Conservation (phyloP, 257 asterid species). For the Ilex aquifolium region DNA sequence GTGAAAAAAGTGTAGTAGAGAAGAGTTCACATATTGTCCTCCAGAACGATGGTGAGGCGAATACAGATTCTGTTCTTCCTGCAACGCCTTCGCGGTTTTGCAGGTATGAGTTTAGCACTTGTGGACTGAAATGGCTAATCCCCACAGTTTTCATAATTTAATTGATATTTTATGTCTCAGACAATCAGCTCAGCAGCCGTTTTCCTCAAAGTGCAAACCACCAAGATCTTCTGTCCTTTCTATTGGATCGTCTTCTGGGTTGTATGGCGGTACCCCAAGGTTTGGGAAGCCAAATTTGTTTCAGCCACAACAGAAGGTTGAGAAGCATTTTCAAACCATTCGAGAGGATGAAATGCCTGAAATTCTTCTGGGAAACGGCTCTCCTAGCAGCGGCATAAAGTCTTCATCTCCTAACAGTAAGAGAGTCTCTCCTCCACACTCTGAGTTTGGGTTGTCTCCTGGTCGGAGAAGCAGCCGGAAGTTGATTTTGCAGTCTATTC, state of each 20-base stretch:
- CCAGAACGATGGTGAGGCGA: constrained; percentile 40
- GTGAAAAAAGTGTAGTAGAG: constrained; percentile 31
- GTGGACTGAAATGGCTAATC: not conserved
- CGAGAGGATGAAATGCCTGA: constrained; percentile 70
- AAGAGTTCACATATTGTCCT: constrained; percentile 25
- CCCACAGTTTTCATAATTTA: constrained; percentile 6
- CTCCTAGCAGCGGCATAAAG: constrained; percentile 50
- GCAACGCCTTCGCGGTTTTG: constrained; percentile 59
- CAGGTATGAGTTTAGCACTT: constrained; percentile 38
- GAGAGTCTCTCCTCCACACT: constrained; percentile 73
- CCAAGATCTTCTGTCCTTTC: constrained; percentile 48
- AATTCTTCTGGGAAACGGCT: constrained; percentile 49
- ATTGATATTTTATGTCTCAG: constrained; percentile 28
- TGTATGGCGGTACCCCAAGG: constrained; percentile 23
- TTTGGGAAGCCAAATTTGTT: constrained; percentile 35
- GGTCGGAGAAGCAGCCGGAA: constrained; percentile 64
- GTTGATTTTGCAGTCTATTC: constrained; percentile 63
- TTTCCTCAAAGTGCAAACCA: constrained; percentile 56
- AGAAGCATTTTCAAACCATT: constrained; percentile 40
- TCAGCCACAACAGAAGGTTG: constrained; percentile 56
- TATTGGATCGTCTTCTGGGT: constrained; percentile 40
- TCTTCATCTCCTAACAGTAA: constrained; percentile 72
- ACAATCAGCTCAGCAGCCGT: constrained; percentile 39
- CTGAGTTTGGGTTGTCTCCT: constrained; percentile 27
- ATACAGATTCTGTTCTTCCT: constrained; percentile 44